Base-by-base conservation (phyloP, 2,329 filamentous ascomycete genomes). In the Xylogone sp. region DNA sequence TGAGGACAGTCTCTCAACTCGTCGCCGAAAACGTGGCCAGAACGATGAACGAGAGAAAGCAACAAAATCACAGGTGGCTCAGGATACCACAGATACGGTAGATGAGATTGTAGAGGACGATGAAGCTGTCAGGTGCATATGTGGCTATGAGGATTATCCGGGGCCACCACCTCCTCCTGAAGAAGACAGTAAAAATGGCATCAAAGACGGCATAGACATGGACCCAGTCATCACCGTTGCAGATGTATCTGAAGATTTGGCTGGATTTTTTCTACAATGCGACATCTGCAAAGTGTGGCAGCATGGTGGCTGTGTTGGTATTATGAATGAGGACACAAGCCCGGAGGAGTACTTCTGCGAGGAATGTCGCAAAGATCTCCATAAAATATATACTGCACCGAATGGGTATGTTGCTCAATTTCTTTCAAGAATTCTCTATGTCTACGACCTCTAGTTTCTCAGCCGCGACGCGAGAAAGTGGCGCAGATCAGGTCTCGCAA, bases 311-410 rank as follows among this genome's bases (percentile, higher is more conserved):
- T 99, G 94, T 66, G 93, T 99, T 53, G 93, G 94, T 54, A 96
- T 99, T 65, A 91, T 96, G 75, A 94, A 94, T 60, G 93, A 96
- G 70, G 87, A 89, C 60, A 86, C 88, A 68, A 93, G 90, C 59
- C 94, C 94, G 9, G 93, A 97, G 50, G 92, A 97, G 70, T 99
- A 99, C 74, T 99, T 94, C 67, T 99, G 94, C 72, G 94, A 99
- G 73, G 82, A 90, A 69, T 99, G 94, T 72, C 86, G 88, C 59
- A 91, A 91, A 67, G 91, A 96, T 67, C 79, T 96, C 48, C 94
- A 99, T 76, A 90, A 85, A 66, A 86, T 96, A 57, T 86, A 84
- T 62, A 83, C 79, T 50, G 88, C 90, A 59, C 78, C 79, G 62
- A 94, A 92, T 76, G 92, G 92, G 94, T 97, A 79, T 76, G 89